Evolutionary conservation across 495 filamentous ascomycete genomes (phyloP), one percentile per base, ranked within the genome.

Genomic region (Neurospora sp.): DNA sequence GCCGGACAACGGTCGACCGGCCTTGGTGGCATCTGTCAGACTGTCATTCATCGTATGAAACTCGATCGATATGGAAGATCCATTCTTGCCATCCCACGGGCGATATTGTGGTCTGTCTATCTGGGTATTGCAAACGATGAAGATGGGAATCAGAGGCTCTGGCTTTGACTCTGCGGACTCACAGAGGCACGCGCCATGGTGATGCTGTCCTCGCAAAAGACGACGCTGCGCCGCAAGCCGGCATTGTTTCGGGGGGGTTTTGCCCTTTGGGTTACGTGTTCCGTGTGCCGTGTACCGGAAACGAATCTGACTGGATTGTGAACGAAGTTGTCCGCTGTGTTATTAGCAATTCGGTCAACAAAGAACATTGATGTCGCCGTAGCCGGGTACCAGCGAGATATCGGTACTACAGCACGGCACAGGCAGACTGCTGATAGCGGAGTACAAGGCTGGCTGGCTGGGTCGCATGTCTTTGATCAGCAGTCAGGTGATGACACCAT

Each of bases 401-500:
- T 66, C 54, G 28, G 28, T 36, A 62, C 54, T 17, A 62, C 28
- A 17, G 13, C 28, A 62, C 54, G 54, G 54, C 28, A 62, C 21
- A 62, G 54, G 15, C 54, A 62, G 24, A 34, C 24, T 62, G 21
- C 13, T 31, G 54, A 66, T 66, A 66, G 54, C 28, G 28, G 21
- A 15, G 54, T 66, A 66, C 54, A 66, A 34, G 28, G 28, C 28
- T 66, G 54, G 54, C 54, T 66, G 15, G 28, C 28, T 66, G 54
- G 28, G 13, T 66, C 31, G 54, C 54, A 34, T 34, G 11, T 59
- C 48, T 59, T 28, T 59, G 73, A 70, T 74, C 73, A 71, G 71
- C 72, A 72, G 76, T 78, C 79, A 81, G 78, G 78, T 79, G 78
- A 81, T 71, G 74, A 76, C 78, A 77, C 42, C 72, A 74, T 73